Conservation (phyloP, 2,329 filamentous ascomycete species). For the Diaporthe helianthi region DNA sequence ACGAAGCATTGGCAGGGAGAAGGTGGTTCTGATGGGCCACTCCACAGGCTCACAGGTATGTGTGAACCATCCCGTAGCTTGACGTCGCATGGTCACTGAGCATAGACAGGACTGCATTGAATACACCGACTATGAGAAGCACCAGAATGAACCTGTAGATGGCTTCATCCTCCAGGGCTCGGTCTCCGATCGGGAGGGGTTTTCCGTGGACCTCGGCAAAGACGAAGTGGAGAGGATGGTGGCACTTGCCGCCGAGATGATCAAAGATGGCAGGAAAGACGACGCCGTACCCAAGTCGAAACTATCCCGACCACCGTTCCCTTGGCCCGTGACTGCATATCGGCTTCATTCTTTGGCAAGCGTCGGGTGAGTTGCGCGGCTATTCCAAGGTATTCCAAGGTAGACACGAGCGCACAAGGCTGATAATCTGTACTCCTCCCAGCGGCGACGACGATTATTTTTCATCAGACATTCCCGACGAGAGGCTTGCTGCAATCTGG, state of each 20-base stretch:
- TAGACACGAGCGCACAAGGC: neutral
- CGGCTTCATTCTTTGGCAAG: conserved; percentile 58
- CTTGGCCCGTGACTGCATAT: conserved; percentile 57
- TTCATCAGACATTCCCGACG: conserved; percentile 73
- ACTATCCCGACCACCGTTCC: conserved; percentile 49
- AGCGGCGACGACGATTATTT: conserved; percentile 87
- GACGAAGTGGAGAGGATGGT: conserved; percentile 54
- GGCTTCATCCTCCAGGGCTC: conserved; percentile 83
- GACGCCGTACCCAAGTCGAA: conserved; percentile 61
- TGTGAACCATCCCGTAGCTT: neutral
- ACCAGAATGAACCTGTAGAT: conserved; percentile 63
- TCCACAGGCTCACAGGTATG: conserved; percentile 64
- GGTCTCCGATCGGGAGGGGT: conserved; percentile 76
- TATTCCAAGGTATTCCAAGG: no score
- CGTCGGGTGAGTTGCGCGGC: conserved; percentile 53
- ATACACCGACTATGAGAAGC: conserved; percentile 54
- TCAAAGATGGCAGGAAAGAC: conserved; percentile 59
- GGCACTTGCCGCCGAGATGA: conserved; percentile 59
- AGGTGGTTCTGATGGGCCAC: conserved; percentile 63
- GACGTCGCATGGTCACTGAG: conserved; percentile 20
- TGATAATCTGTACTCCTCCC: neutral
- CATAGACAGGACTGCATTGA: conserved; percentile 60
- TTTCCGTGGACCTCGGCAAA: conserved; percentile 53
- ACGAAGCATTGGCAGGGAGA: conserved; percentile 55
- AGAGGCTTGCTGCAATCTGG: conserved; percentile 69